These are phyloP conservation scores for Boletus subparvulus DNA, from an alignment of 768 basidiomycete species.

Conservation along the genomic window DNA sequence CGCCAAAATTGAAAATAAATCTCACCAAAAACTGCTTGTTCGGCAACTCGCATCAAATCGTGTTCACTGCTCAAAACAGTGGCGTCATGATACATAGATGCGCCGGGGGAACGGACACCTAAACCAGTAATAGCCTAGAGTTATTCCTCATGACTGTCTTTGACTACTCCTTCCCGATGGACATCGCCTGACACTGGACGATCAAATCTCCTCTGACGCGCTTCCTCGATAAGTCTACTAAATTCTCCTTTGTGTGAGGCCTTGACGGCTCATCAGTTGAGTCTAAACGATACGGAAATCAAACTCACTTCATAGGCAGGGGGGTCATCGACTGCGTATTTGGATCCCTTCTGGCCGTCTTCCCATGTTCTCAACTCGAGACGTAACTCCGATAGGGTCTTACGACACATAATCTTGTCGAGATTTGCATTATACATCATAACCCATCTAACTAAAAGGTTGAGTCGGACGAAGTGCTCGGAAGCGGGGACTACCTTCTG, in stretches of 20 bases:
- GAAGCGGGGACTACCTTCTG: conserved; percentile 44
- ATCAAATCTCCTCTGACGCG: conserved; percentile 36
- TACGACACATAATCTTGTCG: conserved; percentile 53
- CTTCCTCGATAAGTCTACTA: conserved; percentile 33
- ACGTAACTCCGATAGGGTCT: conserved; percentile 46
- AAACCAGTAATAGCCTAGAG: conserved; percentile 1
- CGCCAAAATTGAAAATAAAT: background rate
- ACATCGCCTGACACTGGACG: background rate
- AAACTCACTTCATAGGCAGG: conserved; percentile 40
- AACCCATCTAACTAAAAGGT: conserved; percentile 51
- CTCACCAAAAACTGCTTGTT: conserved; percentile 4
- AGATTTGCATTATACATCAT: conserved; percentile 71
- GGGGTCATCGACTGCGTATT: conserved; percentile 37
- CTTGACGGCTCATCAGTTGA: conserved; percentile 5
- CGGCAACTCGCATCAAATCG: background rate
- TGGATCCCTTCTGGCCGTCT: conserved; percentile 41
- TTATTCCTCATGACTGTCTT: conserved; percentile 39
- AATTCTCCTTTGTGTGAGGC: conserved; percentile 35
- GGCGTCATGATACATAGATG: background rate
- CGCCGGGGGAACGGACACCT: background rate
- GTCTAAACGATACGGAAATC: background rate
- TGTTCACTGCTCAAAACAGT: background rate
- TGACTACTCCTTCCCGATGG: conserved; percentile 25
- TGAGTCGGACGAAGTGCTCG: background rate
- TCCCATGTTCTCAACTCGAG: conserved; percentile 61